Conservation (phyloP, 106 monocot genomes). For the Chionographis japonica region DNA sequence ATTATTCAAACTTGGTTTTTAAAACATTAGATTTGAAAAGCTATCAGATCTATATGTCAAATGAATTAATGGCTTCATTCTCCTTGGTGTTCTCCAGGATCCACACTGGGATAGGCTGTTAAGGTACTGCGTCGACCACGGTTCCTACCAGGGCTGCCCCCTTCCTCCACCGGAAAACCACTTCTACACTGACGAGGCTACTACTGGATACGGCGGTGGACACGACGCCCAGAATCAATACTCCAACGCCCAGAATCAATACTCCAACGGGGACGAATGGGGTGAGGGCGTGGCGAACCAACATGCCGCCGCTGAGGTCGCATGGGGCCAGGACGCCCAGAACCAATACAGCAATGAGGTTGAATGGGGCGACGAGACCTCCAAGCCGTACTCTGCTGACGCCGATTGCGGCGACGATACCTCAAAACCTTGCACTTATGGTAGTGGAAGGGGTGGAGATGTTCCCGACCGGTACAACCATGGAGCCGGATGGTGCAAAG, state of each 20-base stretch:
- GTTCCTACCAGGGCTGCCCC: slow-evolving; percentile 56
- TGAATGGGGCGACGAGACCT: too few relatives aligned
- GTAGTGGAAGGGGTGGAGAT: too few relatives aligned
- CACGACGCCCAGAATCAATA: slow-evolving; percentile 2
- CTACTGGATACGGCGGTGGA: neutral
- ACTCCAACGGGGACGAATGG: slow-evolving; percentile 5
- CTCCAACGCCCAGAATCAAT: neutral
- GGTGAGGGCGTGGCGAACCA: neutral
- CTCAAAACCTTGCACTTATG: neutral
- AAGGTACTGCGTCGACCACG: slow-evolving; percentile 49
- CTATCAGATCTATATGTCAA: too few relatives aligned
- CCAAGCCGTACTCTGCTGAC: neutral
- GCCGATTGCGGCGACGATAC: neutral
- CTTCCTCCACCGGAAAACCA: slow-evolving; percentile 40
- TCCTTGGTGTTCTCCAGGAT: slow-evolving; percentile 28
- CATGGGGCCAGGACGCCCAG: too few relatives aligned
- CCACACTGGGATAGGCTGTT: slow-evolving; percentile 63
- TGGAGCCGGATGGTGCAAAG: too few relatives aligned
- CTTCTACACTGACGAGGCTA: neutral
- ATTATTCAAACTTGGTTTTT: too few relatives aligned
- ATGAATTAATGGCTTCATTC: too few relatives aligned
- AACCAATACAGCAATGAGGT: too few relatives aligned
- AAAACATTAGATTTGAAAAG: too few relatives aligned
- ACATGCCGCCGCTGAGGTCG: too few relatives aligned
- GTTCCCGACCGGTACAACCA: too few relatives aligned